Evolutionary conservation across 75 land plant genomes (phyloP).

Genomic region (Azolla pinnata): DNA sequence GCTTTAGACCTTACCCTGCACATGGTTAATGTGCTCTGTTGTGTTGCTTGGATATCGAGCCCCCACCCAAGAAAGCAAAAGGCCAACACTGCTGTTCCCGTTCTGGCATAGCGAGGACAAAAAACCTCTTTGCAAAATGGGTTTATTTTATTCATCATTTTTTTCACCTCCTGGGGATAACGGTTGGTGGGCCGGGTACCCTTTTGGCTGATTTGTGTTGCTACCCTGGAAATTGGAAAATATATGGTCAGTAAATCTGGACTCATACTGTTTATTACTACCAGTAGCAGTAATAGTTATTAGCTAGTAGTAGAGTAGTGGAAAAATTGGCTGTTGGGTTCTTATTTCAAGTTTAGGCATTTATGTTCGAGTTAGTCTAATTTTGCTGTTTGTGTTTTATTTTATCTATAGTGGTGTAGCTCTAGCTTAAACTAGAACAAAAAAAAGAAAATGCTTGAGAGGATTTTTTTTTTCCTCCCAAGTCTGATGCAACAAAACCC

Average conservation of each 20-base stretch:
- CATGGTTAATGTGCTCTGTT: slow-evolving; percentile 8
- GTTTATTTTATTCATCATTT: not conserved
- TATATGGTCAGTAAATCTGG: slow-evolving; percentile 9
- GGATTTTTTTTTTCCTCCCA: too few species aligned
- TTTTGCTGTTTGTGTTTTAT: not conserved
- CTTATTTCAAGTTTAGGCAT: not conserved
- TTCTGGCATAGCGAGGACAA: not conserved
- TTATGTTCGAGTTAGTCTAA: not conserved
- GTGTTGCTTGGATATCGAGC: not conserved
- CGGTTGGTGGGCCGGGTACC: not conserved
- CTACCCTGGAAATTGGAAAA: too few species aligned
- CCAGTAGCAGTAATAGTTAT: not conserved
- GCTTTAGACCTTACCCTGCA: slow-evolving; percentile 30
- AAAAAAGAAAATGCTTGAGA: too few species aligned
- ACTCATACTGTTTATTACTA: too few species aligned
- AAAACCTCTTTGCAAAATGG: too few species aligned
- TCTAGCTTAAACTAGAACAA: not conserved
- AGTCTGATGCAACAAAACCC: too few species aligned
- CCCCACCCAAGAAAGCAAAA: too few species aligned
- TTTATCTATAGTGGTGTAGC: not conserved
- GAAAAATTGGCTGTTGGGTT: not conserved
- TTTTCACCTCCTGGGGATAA: not conserved
- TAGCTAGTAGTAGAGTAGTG: not conserved
- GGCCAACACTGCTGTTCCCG: not conserved
- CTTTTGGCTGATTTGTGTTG: slow-evolving; percentile 2